phyloP scores from a whole-genome alignment of 2,329 filamentous ascomycete genomes.

The Cladosporium colombiae region DNA sequence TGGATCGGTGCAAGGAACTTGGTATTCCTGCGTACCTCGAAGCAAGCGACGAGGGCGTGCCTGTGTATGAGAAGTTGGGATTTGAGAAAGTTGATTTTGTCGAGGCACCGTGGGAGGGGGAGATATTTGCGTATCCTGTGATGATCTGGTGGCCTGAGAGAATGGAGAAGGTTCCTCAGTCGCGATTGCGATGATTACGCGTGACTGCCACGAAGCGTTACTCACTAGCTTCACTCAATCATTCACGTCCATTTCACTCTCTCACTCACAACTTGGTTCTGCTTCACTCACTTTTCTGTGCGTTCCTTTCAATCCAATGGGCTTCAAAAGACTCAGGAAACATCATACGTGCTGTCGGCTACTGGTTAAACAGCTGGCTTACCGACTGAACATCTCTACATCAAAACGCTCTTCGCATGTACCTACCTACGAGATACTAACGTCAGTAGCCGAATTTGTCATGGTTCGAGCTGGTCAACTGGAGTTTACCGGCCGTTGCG shows the following conservation, averaged over 20 bases:
- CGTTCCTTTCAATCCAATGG: background rate
- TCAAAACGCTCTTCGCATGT: background rate
- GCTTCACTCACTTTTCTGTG: background rate
- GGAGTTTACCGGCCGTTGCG: background rate
- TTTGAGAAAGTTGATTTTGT: conserved; percentile 32
- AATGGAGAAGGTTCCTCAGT: conserved; percentile 15
- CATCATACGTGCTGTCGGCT: background rate
- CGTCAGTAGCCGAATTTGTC: background rate
- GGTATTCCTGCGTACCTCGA: conserved; percentile 41
- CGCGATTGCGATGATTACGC: background rate
- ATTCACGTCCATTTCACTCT: background rate
- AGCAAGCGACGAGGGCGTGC: conserved; percentile 36
- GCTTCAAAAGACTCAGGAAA: background rate
- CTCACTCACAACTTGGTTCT: background rate
- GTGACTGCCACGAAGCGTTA: background rate
- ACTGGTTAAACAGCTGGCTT: background rate
- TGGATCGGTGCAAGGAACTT: conserved; percentile 39
- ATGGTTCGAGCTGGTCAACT: background rate
- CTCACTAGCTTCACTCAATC: background rate
- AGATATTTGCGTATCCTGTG: conserved; percentile 18
- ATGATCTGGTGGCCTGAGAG: conserved; percentile 31
- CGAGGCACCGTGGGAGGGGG: conserved; percentile 19
- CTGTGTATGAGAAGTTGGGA: conserved; percentile 41
- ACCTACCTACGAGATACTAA: background rate
- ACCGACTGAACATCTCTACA: background rate